Base-by-base conservation (phyloP, 345 rosid species). In the Populus davidiana region DNA sequence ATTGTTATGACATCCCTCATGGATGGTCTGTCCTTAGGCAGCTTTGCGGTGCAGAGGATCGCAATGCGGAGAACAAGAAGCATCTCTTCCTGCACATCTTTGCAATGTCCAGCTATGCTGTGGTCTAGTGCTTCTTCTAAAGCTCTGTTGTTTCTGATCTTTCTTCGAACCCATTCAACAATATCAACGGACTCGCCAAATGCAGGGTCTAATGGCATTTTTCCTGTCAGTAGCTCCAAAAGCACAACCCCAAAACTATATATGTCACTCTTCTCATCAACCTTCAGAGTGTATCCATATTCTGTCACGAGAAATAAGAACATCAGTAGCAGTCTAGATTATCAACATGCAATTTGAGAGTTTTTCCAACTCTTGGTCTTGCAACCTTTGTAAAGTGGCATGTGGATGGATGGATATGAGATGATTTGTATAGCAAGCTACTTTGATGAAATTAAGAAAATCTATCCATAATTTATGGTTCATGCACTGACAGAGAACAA, bases 241-340 rank as follows among this genome's bases (percentile, higher is more conserved):
- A 95, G 91, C 66, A 93, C 94, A 0, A 95, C 93, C 0, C 98
- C 96, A 2, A 86, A 81, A 70, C 98, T 93, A 76, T 95, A 95
- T 29, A 92, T 84, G 78, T 95, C 97, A n/a, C 92, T 95, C 91
- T 90, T 93, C 85, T 90, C 98, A 62, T 91, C 93, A 2, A 95
- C 90, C 88, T 91, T 95, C 67, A 92, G 73, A 17, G 96, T 87
- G 80, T 93, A 95, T 65, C 98, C 98, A 16, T 93, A 95, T 86
- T 95, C 97, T 91, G 90, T 67, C 64, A 75, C 4, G 69, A 47
- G 20, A 66, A 23, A 41, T 16, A 52, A 70, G 6, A 18, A 56
- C 12, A 56, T 90, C 95, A 65, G 86, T 81, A 5, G 95, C 90
- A 80, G 89, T 91, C 77, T 87, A 89, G 78, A 87, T 86, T 79